Evolutionary conservation across 768 basidiomycete species (phyloP), one percentile per base, ranked within the genome.

Genomic region (Mycena albidolilacea): DNA sequence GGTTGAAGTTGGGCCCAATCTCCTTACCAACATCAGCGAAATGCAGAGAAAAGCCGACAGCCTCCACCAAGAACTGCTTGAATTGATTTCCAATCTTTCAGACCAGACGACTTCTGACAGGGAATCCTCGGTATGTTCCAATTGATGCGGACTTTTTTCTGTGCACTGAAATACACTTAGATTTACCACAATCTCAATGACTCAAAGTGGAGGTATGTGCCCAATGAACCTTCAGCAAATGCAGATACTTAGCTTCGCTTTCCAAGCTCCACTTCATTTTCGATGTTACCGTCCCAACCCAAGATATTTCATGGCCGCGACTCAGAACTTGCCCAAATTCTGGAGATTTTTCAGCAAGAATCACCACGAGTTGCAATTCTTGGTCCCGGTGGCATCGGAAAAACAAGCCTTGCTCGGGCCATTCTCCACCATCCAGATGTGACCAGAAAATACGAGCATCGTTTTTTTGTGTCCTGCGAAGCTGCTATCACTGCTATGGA

Each of bases 271-370:
- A 21, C n/a, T 8, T 52, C 50, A 21, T 52, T 52, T 21, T n/a
- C 50, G 7, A 17, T 38, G 50, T 52, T 52, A 11, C 50, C 50
- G 23, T 52, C 57, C 5, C 30, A 35, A 5, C 30, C 57, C 30
- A 38, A 58, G 30, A 37, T 35, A 35, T 65, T 70, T 30, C 58
- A 70, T 12, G 70, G 70, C 19, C 70, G 70, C 14, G 59, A 67
- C 8, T 14, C 58, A 0, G 64, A 72, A 37, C 57, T 72, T 3
- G n/a, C 14, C 7, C 23, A 54, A 2, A 63, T 72, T 10, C 5
- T 72, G 3, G 23, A 62, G 9, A 30, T 61, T 10, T 35, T 72
- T 57, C 12, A 9, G 0, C n/a, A 23, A 8, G 38, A 43, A 38
- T 23, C 46, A 7, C 19, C 55, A 1, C 23, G 46, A 6, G 55